Evolutionary conservation across 768 basidiomycete species (phyloP).

Genomic region (Austroboletus festivus): DNA sequence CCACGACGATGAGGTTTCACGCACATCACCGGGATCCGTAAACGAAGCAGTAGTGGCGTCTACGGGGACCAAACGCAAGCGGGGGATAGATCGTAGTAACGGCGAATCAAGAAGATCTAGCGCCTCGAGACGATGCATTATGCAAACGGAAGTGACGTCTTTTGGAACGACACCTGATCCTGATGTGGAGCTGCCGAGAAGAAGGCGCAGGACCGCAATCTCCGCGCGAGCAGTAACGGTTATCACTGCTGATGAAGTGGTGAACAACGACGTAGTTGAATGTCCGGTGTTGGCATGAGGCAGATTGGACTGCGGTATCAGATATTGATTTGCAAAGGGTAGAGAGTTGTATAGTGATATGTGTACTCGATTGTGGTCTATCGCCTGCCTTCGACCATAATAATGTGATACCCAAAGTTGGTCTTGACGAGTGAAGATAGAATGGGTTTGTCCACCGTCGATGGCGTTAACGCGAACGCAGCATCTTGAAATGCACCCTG

Average conservation of each 20-base stretch:
- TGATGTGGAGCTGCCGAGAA: constrained; percentile 55
- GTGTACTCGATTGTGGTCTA: constrained; percentile 27
- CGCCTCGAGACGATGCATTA: constrained; percentile 36
- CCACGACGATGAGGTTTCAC: constrained; percentile 55
- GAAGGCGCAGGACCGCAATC: constrained; percentile 37
- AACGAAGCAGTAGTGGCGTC: constrained; percentile 27
- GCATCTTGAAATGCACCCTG: constrained; percentile 80
- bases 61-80: constrained; percentile 39
- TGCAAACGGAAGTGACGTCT: constrained; percentile 49
- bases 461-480: constrained; percentile 79
- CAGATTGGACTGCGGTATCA: neutral
- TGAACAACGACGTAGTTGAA: constrained; percentile 33
- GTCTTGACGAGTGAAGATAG: constrained; percentile 77
- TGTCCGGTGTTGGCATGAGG: constrained; percentile 20
- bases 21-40: constrained; percentile 20
- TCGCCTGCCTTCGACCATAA: constrained; percentile 86
- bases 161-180: constrained; percentile 58
- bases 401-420: constrained; percentile 82
- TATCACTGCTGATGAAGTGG: constrained; percentile 32
- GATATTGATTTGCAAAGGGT: constrained; percentile 2
- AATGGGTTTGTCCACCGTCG: constrained; percentile 75
- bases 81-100: constrained; percentile 30
- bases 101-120: constrained; percentile 35
- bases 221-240: constrained; percentile 27
- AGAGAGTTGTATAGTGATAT: constrained; percentile 18